phyloP scores from a whole-genome alignment of 257 asterid species.

The Capsicum pubescens region DNA sequence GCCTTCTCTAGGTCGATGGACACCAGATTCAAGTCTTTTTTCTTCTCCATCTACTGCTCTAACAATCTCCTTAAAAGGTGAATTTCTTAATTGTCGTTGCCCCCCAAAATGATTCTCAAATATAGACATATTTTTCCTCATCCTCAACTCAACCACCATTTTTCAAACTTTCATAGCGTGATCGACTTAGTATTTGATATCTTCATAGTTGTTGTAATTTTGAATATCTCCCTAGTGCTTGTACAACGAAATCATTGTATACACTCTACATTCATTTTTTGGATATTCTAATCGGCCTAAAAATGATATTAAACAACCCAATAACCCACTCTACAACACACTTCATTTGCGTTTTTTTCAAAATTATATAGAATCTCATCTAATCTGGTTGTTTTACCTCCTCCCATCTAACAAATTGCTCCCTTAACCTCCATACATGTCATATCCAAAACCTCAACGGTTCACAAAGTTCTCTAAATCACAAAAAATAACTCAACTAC shows the following conservation, averaged over 20 bases:
- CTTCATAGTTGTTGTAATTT: neutral
- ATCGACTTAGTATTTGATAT: neutral
- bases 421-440: neutral
- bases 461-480: no score
- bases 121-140: neutral
- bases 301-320: neutral
- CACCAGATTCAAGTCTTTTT: neutral
- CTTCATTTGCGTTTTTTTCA: neutral
- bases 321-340: neutral
- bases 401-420: neutral
- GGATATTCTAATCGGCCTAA: neutral
- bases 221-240: neutral
- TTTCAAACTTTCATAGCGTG: neutral
- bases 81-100: neutral
- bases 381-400: neutral
- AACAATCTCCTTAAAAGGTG: neutral
- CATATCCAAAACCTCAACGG: neutral
- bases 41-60: neutral
- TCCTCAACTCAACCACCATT: neutral
- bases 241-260: neutral
- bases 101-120: neutral
- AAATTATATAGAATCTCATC: no score
- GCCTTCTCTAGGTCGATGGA: neutral
- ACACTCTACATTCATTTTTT: neutral
- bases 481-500: no score